Conservation (phyloP, 371 early-diverging fungal species). For the Coemansia sp. region DNA sequence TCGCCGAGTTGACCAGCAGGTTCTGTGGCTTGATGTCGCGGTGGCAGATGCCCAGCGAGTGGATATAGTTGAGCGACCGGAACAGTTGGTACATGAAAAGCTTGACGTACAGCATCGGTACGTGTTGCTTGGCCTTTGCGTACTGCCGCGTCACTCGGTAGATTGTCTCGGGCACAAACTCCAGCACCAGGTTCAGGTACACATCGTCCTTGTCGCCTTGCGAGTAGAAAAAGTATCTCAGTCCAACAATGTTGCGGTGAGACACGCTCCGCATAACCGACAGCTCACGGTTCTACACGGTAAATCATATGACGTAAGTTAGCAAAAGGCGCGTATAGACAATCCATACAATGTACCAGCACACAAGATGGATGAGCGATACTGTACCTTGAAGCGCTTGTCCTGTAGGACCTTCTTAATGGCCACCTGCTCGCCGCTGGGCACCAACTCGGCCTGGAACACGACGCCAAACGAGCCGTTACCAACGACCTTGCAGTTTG, state of each 20-base stretch:
- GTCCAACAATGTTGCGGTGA: constrained; percentile 85
- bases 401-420: constrained; percentile 97
- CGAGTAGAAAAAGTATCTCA: constrained; percentile 84
- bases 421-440: constrained; percentile 76
- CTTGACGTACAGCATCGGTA: constrained; percentile 91
- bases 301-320: neutral
- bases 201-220: constrained; percentile 76
- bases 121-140: constrained; percentile 83
- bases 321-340: constrained; percentile 6
- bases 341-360: neutral
- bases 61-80: constrained; percentile 93
- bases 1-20: constrained; percentile 85
- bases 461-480: constrained; percentile 97
- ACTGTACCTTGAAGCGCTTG: constrained; percentile 83
- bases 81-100: constrained; percentile 96
- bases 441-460: constrained; percentile 86
- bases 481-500: constrained; percentile 85
- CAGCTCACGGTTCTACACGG: constrained; percentile 85
- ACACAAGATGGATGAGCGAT: neutral
- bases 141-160: constrained; percentile 85
- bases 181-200: constrained; percentile 88
- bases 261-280: constrained; percentile 90
- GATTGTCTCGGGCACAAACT: constrained; percentile 92
- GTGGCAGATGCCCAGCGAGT: constrained; percentile 93
- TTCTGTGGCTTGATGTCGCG: constrained; percentile 99